Evolutionary conservation across 2,329 filamentous ascomycete species (phyloP), one percentile per base, ranked within the genome.

Genomic region (Penicillium glabrum): DNA sequence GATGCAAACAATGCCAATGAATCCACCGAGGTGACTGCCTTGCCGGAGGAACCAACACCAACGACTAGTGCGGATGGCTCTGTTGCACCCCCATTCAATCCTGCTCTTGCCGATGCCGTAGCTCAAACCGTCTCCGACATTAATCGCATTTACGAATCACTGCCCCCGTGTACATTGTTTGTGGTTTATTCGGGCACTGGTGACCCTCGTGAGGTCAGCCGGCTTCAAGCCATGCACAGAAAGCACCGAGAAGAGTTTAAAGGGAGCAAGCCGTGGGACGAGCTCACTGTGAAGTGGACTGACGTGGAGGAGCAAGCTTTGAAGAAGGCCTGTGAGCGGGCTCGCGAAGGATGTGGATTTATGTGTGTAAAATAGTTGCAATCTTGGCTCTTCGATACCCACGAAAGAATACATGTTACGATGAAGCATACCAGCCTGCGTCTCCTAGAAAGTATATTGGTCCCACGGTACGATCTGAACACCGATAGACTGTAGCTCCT

Each of bases 171-270:
- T 65, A 87, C 85, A 1, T 79, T 86, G 10, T 80, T 88, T 53
- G 78, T 88, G 27, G 80, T 88, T 29, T 88, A 87, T 69, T 84
- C 81, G 56, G 86, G 86, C n/a, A 86, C 83, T 2, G 83, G 83
- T 29, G 84, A 88, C 65, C 85, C 85, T 24, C 75, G 83, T 29
- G 81, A 85, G 54, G 77, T 85, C 44, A 73, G 77, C 41, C 79
- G 82, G 27, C 69, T 87, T 63, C 83, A 86, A 65, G 75, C 73
- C 1, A 75, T 86, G 75, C 82, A 86, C 54, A 78, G 80, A 62
- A 75, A 75, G 54, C 84, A 83, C 67, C 80, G 80, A 53, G 76
- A 80, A 52, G 85, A 87, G 65, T 87, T 82, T 65, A 75, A 78
- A 54, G 78, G 80, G 21, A 83, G 82, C 71, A 86, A 86, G 55